Conservation (phyloP, 2,329 filamentous ascomycete species). For the Hypoxylon sp. region DNA sequence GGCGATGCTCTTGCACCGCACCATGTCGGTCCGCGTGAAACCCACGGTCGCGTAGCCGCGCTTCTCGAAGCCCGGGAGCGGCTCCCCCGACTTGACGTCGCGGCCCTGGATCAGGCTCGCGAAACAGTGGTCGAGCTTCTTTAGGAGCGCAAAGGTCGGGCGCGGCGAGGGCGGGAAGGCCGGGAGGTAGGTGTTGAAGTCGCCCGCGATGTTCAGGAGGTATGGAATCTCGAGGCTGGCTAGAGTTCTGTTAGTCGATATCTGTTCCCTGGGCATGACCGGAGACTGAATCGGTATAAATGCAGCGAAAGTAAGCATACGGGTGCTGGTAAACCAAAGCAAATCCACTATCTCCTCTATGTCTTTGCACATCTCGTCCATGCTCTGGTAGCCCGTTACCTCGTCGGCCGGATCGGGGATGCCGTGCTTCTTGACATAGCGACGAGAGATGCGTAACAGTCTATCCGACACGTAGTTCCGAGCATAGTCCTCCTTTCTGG, state of each 20-base stretch:
- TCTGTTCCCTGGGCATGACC: not conserved
- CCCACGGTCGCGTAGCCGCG: slow-evolving; percentile 59
- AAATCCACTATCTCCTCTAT: slow-evolving; percentile 79
- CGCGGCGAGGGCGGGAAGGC: slow-evolving; percentile 74
- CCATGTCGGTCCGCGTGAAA: slow-evolving; percentile 83
- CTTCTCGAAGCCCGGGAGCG: slow-evolving; percentile 73
- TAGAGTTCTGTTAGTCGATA: slow-evolving; percentile 45
- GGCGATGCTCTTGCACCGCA: slow-evolving; percentile 82
- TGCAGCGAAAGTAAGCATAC: slow-evolving; percentile 58
- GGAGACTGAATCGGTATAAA: not conserved
- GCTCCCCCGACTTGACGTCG: slow-evolving; percentile 70
- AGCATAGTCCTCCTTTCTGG: slow-evolving; percentile 66
- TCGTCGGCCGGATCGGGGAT: slow-evolving; percentile 55
- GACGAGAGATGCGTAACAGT: slow-evolving; percentile 62
- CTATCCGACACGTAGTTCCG: slow-evolving; percentile 64
- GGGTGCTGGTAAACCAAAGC: slow-evolving; percentile 86
- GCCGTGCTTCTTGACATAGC: slow-evolving; percentile 67
- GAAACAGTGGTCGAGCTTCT: slow-evolving; percentile 86
- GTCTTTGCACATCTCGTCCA: slow-evolving; percentile 76
- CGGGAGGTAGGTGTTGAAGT: slow-evolving; percentile 75
- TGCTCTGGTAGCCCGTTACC: slow-evolving; percentile 63
- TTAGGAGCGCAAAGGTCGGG: slow-evolving; percentile 74
- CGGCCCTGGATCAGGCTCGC: slow-evolving; percentile 74
- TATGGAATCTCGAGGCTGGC: slow-evolving; percentile 84
- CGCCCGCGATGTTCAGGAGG: slow-evolving; percentile 77